These are phyloP conservation scores for Hysterium pulicare DNA, from an alignment of 2,329 filamentous ascomycete species.

Conservation along the genomic window DNA sequence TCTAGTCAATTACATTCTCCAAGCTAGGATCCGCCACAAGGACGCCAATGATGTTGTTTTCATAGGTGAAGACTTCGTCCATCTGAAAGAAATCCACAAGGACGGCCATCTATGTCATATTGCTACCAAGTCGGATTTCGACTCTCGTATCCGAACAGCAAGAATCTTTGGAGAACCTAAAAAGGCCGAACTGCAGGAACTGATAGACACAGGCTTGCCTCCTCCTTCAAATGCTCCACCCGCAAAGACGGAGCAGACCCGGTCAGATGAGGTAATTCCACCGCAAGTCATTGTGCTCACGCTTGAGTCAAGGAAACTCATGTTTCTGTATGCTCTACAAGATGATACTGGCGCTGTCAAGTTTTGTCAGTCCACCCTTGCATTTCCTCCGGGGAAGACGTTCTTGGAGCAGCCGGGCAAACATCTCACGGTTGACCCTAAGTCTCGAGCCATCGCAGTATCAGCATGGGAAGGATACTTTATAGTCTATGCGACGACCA, in stretches of 20 bases:
- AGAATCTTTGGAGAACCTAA: conserved; percentile 62
- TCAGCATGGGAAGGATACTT: conserved; percentile 69
- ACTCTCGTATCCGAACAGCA: conserved; percentile 73
- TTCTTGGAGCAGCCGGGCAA: conserved; percentile 57
- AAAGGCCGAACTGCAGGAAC: conserved; percentile 12
- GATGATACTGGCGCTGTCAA: conserved; percentile 45
- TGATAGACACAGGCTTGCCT: no score
- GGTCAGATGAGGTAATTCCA: conserved; percentile 42
- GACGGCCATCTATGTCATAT: conserved; percentile 72
- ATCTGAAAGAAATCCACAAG: conserved; percentile 70
- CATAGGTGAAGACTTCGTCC: conserved; percentile 76
- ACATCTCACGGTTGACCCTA: conserved; percentile 74
- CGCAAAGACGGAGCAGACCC: conserved; percentile 35
- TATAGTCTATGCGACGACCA: conserved; percentile 66
- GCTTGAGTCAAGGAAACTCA: conserved; percentile 67
- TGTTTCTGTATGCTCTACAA: conserved; percentile 69
- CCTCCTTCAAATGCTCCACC: no score
- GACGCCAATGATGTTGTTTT: conserved; percentile 78
- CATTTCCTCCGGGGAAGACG: conserved; percentile 56
- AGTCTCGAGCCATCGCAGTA: conserved; percentile 61
- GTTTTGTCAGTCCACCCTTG: conserved; percentile 60
- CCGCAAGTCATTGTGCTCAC: conserved; percentile 80
- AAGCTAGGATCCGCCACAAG: conserved; percentile 70
- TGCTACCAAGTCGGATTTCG: conserved; percentile 76
- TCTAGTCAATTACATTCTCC: conserved; percentile 70